Evolutionary conservation across 2,329 filamentous ascomycete genomes (phyloP).

Genomic region (Lachnum nothofagi): DNA sequence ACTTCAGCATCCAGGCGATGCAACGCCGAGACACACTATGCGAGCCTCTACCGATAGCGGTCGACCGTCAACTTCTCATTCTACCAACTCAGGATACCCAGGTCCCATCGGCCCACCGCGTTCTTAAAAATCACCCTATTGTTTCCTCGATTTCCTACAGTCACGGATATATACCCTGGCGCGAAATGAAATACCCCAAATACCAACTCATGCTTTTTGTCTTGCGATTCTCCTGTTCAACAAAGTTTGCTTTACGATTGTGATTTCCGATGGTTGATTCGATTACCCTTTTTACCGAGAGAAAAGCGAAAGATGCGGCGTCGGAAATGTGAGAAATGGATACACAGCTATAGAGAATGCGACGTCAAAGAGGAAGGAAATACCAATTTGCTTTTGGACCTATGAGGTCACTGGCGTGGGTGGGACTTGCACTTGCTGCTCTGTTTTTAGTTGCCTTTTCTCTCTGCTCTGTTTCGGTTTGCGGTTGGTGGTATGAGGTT

Average conservation of each 20-base stretch:
- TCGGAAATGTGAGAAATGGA: constrained; percentile 14
- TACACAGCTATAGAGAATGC: constrained; percentile 28
- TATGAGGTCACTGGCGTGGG: constrained; percentile 15
- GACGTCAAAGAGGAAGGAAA: constrained; percentile 28
- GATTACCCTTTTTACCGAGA: constrained; percentile 12
- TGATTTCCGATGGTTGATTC: constrained; percentile 2
- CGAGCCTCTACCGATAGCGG: constrained; percentile 86
- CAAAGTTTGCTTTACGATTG: constrained; percentile 11
- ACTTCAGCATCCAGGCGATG: constrained; percentile 69
- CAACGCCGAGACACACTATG: constrained; percentile 76
- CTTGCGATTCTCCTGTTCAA: constrained; percentile 23
- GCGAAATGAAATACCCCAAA: constrained; percentile 31
- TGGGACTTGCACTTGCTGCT: constrained; percentile 8
- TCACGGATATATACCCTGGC: constrained; percentile 35
- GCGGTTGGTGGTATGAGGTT: constrained; percentile 5
- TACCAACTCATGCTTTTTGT: constrained; percentile 30
- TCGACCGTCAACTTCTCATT: constrained; percentile 90
- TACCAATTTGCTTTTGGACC: constrained; percentile 32
- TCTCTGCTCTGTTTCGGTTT: constrained; percentile 15
- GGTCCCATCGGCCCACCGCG: constrained; percentile 85
- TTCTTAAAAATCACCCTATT: constrained; percentile 42
- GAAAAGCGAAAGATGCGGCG: constrained; percentile 24
- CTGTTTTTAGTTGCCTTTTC: constrained; percentile 2
- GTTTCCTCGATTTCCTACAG: constrained; percentile 29
- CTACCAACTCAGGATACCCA: constrained; percentile 92